These are phyloP conservation scores for Helminthosporium solani DNA, from an alignment of 2,329 filamentous ascomycete genomes.

Conservation along the genomic window DNA sequence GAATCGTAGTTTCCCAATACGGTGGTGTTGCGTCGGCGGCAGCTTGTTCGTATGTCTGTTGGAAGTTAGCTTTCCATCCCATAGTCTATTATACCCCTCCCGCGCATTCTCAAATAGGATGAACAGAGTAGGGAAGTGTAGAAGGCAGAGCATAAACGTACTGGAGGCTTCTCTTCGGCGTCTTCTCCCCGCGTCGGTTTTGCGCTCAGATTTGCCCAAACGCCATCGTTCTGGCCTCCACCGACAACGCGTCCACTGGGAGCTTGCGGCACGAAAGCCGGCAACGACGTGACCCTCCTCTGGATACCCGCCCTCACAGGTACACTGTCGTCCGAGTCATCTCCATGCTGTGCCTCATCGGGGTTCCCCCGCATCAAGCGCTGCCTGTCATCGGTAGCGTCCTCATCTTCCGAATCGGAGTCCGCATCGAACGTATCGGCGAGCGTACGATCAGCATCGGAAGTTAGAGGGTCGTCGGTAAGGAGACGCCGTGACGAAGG, in stretches of 20 bases:
- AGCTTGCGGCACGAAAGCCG: constrained; percentile 49
- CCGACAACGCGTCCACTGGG: constrained; percentile 61
- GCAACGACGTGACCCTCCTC: constrained; percentile 56
- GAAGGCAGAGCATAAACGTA: constrained; percentile 53
- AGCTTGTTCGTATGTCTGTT: constrained; percentile 93
- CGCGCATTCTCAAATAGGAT: neutral
- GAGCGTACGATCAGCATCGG: constrained; percentile 73
- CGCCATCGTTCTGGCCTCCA: constrained; percentile 78
- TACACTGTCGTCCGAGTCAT: constrained; percentile 25
- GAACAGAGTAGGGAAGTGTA: too few relatives aligned
- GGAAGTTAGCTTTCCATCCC: constrained; percentile 36
- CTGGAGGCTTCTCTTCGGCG: constrained; percentile 88
- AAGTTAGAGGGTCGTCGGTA: constrained; percentile 53
- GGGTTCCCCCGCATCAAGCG: constrained; percentile 73
- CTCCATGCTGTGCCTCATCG: constrained; percentile 10
- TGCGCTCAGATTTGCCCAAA: constrained; percentile 92
- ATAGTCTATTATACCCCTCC: neutral
- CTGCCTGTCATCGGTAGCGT: constrained; percentile 78
- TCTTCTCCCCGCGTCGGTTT: constrained; percentile 81
- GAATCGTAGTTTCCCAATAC: constrained; percentile 98
- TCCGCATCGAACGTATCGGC: constrained; percentile 86
- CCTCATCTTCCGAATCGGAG: constrained; percentile 67
- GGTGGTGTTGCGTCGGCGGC: constrained; percentile 93
- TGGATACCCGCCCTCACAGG: constrained; percentile 38
- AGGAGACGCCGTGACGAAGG: constrained; percentile 55